Evolutionary conservation across 192 early-diverging fungal species (phyloP).

Genomic region (Backusella mclennaniae): DNA sequence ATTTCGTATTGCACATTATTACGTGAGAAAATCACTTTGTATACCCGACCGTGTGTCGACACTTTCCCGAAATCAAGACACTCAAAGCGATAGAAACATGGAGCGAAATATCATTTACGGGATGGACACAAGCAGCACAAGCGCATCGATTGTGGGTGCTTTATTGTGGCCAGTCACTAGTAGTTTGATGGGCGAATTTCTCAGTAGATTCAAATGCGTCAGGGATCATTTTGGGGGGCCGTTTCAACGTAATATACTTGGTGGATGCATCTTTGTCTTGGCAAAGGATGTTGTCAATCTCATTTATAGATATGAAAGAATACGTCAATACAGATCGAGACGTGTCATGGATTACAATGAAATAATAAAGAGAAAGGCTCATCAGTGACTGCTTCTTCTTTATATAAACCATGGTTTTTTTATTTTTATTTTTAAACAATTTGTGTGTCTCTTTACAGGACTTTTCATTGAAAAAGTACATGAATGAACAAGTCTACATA

Average conservation of each 20-base stretch:
- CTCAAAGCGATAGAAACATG: neutral
- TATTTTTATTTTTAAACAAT: neutral
- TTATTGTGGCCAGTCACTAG: constrained; percentile 63
- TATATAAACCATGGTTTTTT: neutral
- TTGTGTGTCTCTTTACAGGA: constrained; percentile 15
- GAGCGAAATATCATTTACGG: neutral
- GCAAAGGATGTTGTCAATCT: constrained; percentile 52
- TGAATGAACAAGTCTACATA: neutral
- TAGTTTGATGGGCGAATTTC: constrained; percentile 48
- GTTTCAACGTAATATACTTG: constrained; percentile 31
- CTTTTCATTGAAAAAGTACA: neutral
- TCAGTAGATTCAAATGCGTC: constrained; percentile 12
- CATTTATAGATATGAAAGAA: constrained; percentile 51
- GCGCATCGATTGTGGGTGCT: constrained; percentile 61
- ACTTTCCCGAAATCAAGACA: neutral
- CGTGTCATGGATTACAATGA: constrained; percentile 3
- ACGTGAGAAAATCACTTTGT: neutral
- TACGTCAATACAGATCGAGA: constrained; percentile 5
- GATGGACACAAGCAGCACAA: constrained; percentile 17
- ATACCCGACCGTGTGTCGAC: neutral
- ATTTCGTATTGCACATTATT: neutral
- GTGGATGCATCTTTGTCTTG: constrained; percentile 32
- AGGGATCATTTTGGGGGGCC: constrained; percentile 22
- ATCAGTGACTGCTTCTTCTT: neutral
- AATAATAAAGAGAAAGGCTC: neutral